These are phyloP conservation scores for Populus ilicifolia DNA, from an alignment of 345 rosid species.

Conservation along the genomic window DNA sequence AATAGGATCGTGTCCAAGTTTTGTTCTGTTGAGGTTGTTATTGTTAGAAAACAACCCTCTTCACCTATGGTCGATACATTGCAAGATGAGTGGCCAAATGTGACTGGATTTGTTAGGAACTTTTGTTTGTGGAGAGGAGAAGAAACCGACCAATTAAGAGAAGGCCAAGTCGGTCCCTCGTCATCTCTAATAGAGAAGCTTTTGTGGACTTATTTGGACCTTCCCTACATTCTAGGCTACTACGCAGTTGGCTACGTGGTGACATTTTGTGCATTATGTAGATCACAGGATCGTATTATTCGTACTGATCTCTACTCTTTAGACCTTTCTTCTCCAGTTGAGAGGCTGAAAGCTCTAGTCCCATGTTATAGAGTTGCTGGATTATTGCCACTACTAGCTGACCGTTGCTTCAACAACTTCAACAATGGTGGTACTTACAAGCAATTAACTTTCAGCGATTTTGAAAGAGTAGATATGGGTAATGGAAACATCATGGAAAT, in stretches of 20 bases:
- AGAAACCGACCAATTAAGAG: conserved; percentile 61
- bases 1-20: conserved; percentile 73
- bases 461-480: conserved; percentile 54
- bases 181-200: conserved; percentile 67
- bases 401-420: conserved; percentile 44
- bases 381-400: conserved; percentile 65
- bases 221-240: conserved; percentile 84
- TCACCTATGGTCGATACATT: conserved; percentile 21
- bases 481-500: conserved; percentile 48
- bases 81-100: conserved; percentile 91
- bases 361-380: conserved; percentile 86
- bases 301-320: conserved; percentile 71
- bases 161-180: conserved; percentile 60
- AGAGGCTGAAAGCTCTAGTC: conserved; percentile 67
- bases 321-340: conserved; percentile 55
- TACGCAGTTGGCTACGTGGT: conserved; percentile 71
- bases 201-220: conserved; percentile 77
- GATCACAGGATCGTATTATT: conserved; percentile 58
- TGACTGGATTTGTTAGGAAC: conserved; percentile 65
- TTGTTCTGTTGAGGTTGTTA: conserved; percentile 49
- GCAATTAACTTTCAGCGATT: conserved; percentile 60
- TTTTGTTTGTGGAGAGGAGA: conserved; percentile 96
- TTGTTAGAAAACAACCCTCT: conserved; percentile 54
- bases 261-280: conserved; percentile 70
- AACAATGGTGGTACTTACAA: conserved; percentile 19